phyloP scores from a whole-genome alignment of 768 basidiomycete genomes.

The Cystobasidiopsis lactophilus region DNA sequence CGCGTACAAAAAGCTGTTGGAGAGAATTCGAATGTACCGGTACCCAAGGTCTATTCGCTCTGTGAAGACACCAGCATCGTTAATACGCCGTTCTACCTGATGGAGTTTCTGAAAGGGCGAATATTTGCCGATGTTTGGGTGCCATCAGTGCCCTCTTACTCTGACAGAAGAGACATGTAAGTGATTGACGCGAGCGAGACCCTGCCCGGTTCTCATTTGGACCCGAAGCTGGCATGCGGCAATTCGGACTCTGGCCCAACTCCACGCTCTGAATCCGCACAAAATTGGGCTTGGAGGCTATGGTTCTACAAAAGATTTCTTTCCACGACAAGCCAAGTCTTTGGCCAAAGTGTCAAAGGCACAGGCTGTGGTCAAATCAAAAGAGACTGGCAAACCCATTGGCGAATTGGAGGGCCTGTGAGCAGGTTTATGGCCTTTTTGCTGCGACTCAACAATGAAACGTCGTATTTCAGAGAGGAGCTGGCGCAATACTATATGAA shows the following conservation, averaged over 20 bases:
- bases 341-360: slow-evolving; percentile 57
- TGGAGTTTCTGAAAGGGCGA: slow-evolving; percentile 85
- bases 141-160: slow-evolving; percentile 37
- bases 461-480: too few relatives aligned
- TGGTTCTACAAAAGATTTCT: slow-evolving; percentile 57
- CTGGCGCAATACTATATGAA: slow-evolving; percentile 52
- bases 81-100: slow-evolving; percentile 83
- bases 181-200: slow-evolving; percentile 16
- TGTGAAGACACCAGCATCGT: slow-evolving; percentile 42
- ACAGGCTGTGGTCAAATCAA: slow-evolving; percentile 50
- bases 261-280: slow-evolving; percentile 42
- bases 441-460: too few relatives aligned
- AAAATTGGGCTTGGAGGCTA: slow-evolving; percentile 47
- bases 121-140: slow-evolving; percentile 74
- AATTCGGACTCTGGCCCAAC: slow-evolving; percentile 42
- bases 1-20: slow-evolving; percentile 55
- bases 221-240: slow-evolving; percentile 51
- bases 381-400: slow-evolving; percentile 25
- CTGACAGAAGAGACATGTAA: slow-evolving; percentile 50
- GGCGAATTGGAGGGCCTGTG: slow-evolving; percentile 59
- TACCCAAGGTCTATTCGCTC: slow-evolving; percentile 60
- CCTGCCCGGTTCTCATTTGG: background rate
- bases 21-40: slow-evolving; percentile 56
- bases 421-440: too few relatives aligned
- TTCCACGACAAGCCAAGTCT: slow-evolving; percentile 80